Conservation (phyloP, 2,329 filamentous ascomycete genomes). For the Didymella sp. region DNA sequence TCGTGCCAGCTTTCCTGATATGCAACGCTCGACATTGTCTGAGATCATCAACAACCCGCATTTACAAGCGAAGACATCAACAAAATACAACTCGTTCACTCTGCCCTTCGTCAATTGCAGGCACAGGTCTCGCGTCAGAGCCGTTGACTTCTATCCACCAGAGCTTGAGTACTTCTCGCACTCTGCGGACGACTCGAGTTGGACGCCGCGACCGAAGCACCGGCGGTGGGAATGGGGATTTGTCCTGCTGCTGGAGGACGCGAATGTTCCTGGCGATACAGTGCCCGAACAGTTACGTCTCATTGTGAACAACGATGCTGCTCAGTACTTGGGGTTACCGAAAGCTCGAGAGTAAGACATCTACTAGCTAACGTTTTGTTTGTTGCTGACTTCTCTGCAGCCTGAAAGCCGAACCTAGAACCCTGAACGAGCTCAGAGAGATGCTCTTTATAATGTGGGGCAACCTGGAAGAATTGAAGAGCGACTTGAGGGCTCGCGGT, state of each 20-base stretch:
- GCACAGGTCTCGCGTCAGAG: conserved; percentile 73
- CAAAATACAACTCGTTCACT: conserved; percentile 50
- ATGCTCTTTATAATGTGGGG: conserved; percentile 85
- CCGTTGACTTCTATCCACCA: conserved; percentile 80
- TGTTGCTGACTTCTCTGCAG: conserved; percentile 47
- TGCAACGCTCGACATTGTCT: conserved; percentile 38
- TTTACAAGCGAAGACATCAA: conserved; percentile 45
- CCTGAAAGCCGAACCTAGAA: conserved; percentile 60
- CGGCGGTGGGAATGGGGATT: conserved; percentile 85
- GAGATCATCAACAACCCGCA: conserved; percentile 59
- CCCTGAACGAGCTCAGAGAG: conserved; percentile 66
- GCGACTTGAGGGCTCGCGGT: conserved; percentile 66
- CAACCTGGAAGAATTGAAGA: conserved; percentile 63
- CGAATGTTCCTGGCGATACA: conserved; percentile 45
- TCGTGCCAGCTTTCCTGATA: conserved; percentile 40
- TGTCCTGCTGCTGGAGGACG: conserved; percentile 78
- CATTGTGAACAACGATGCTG: conserved; percentile 68
- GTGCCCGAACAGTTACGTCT: conserved; percentile 63
- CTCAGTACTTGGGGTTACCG: conserved; percentile 63
- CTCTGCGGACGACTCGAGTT: conserved; percentile 49
- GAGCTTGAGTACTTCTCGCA: conserved; percentile 73
- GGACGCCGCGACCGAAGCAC: conserved; percentile 48
- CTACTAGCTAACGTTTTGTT: too few relatives aligned
- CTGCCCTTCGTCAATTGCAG: conserved; percentile 78
- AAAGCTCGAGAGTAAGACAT: conserved; percentile 61